Base-by-base conservation (phyloP, 768 basidiomycete species). In the Mycena albidolilacea region DNA sequence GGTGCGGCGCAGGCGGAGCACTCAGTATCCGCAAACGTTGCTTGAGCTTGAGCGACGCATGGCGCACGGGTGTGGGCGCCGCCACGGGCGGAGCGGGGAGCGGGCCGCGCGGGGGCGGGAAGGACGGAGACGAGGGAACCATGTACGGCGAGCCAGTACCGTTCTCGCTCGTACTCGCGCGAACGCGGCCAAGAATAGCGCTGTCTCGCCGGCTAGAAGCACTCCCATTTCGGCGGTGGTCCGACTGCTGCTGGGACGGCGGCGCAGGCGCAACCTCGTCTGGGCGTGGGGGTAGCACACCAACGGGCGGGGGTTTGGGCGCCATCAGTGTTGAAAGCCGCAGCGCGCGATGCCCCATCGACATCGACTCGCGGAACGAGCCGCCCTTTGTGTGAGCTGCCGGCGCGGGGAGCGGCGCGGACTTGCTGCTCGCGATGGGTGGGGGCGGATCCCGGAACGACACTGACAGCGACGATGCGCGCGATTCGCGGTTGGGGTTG, bases 21-120 rank as follows among this genome's bases (percentile, higher is more conserved):
- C 92, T 93, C 63, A 90, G 87, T 62, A 92, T 90, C 63, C 93
- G 90, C 66, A 93, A 77, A 43, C 93, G 91, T 73, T 89, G 89
- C 75, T 87, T 89, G 74, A 94, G 76, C 76, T 87, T 90, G 75
- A 94, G 76, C 12, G 90, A 89, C 3, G 86, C 75, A 57, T 84
- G 81, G 7, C 85, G 82, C 8, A 78, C 75, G 11, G 74, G 70
- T 41, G 71, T 73, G 9, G 73, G 78, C 39, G 71, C 77, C 37
- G 73, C 74, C 43, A 30, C 52, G 23, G 52, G 52, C 52, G 52
- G 52, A 6, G 52, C 52, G 12, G 89, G 87, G 7, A 87, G 79
- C 55, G 88, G 84, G 55, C 86, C 81, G 65, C 74, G 80, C 21
- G 89, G 88, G 5, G 87, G 87, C 0, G 88, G 86, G 69, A 82